These are phyloP conservation scores for Citrus reticulata DNA, from an alignment of 345 rosid genomes.

Conservation along the genomic window DNA sequence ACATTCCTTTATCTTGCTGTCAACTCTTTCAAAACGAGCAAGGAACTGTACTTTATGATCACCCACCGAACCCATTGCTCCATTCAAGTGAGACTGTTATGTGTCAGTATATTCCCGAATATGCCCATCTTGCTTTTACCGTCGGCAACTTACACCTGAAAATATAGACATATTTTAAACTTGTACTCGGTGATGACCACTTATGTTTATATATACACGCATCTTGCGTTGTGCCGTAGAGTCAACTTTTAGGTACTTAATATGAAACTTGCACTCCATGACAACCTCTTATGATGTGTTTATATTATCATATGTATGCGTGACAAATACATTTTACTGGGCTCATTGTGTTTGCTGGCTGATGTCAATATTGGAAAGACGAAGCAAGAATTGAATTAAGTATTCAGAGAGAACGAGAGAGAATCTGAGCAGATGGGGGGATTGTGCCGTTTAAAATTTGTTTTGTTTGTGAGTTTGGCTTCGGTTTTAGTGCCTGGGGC, in stretches of 20 bases:
- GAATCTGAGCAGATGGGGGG: conserved; percentile 22
- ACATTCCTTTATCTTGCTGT: background rate
- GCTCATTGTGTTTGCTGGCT: conserved; percentile 9
- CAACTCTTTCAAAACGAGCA: conserved; percentile 23
- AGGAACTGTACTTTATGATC: background rate
- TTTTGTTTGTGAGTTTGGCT: conserved; percentile 29
- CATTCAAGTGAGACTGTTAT: background rate
- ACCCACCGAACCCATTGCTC: background rate
- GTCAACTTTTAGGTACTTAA: background rate
- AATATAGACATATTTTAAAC: conserved; percentile 27
- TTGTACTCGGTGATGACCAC: conserved; percentile 56
- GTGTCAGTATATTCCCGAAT: conserved; percentile 24
- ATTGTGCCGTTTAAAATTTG: conserved; percentile 19
- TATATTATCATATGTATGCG: background rate
- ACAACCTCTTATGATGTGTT: background rate
- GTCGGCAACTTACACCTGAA: conserved; percentile 22
- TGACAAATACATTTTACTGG: conserved; percentile 6
- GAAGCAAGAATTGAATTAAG: conserved; percentile 1
- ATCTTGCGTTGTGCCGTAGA: background rate
- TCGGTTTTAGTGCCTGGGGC: conserved; percentile 34
- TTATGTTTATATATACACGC: background rate
- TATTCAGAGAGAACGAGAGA: background rate
- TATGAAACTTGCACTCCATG: conserved; percentile 3
- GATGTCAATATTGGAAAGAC: conserved; percentile 7
- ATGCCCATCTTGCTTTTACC: conserved; percentile 30